phyloP scores from a whole-genome alignment of 179 eudicot genomes.

The Silene vulgaris region DNA sequence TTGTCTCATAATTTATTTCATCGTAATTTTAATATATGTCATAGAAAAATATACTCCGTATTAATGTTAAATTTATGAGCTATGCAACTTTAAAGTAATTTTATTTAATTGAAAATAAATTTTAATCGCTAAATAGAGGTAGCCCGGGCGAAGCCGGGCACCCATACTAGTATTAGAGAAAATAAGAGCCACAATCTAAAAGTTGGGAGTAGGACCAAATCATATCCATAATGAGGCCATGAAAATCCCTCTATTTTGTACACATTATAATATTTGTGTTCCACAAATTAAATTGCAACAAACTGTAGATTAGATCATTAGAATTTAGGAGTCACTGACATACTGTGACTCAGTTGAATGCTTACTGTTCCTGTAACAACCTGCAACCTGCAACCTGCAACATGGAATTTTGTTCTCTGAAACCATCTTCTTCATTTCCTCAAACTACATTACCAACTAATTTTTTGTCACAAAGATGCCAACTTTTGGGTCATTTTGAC shows the following conservation, averaged over 20 bases:
- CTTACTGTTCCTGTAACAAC: neutral
- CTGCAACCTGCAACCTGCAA: neutral
- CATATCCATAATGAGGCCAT: neutral
- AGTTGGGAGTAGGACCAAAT: neutral
- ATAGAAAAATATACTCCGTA: too few species aligned
- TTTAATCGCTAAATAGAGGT: too few species aligned
- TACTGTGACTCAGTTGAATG: neutral
- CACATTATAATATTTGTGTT: neutral
- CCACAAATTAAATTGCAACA: neutral
- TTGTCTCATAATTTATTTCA: too few species aligned
- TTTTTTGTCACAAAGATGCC: conserved; percentile 26
- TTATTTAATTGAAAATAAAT: too few species aligned
- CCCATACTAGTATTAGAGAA: neutral
- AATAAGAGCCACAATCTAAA: neutral
- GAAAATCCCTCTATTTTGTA: neutral
- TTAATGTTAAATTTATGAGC: too few species aligned
- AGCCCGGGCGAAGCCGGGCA: too few species aligned
- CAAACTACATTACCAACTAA: conserved; percentile 15
- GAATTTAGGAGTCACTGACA: neutral
- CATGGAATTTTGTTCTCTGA: conserved; percentile 23
- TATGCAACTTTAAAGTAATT: too few species aligned
- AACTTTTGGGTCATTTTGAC: conserved; percentile 25
- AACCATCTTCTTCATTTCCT: conserved; percentile 19
- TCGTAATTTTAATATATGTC: too few species aligned
- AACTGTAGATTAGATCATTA: neutral